These are phyloP conservation scores for Pogostemon cablin DNA, from an alignment of 257 asterid genomes.

Conservation along the genomic window DNA sequence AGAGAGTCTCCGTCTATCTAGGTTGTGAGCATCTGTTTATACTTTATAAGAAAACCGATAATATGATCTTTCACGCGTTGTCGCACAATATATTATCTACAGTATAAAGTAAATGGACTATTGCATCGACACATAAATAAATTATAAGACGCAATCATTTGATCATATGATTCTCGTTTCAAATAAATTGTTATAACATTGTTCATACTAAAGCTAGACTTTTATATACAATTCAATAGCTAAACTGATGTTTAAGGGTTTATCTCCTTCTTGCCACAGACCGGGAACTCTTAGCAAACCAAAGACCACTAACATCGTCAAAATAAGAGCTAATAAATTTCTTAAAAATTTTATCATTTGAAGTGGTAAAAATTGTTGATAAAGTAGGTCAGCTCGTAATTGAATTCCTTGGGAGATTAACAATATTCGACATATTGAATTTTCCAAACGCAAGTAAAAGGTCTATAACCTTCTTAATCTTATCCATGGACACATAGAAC, in stretches of 20 bases:
- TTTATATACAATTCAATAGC: too few relatives aligned
- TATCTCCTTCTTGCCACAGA: background rate
- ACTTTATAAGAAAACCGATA: too few relatives aligned
- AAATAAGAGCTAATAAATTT: conserved; percentile 32
- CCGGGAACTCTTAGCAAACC: background rate
- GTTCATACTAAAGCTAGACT: too few relatives aligned
- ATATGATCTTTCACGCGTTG: too few relatives aligned
- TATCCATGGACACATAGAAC: conserved; percentile 31
- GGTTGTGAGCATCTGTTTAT: too few relatives aligned
- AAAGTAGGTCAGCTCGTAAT: conserved; percentile 34
- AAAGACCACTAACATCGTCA: background rate
- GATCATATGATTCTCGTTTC: too few relatives aligned
- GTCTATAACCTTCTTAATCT: conserved; percentile 31
- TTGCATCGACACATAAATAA: too few relatives aligned
- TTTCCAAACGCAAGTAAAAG: conserved; percentile 33
- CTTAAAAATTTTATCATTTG: conserved; percentile 22
- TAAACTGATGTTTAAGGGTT: background rate
- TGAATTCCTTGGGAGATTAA: conserved; percentile 25
- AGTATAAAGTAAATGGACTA: too few relatives aligned
- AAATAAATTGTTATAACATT: too few relatives aligned
- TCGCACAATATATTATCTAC: too few relatives aligned
- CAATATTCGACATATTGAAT: conserved; percentile 26
- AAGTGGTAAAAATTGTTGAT: background rate
- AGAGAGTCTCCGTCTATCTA: too few relatives aligned
- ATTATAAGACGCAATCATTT: too few relatives aligned